Percentiles rank a stretch among this genome's conserved stretches.
These are phyloP conservation scores for Auriscalpium vulgare DNA, from an alignment of 768 basidiomycete species.

Conservation along the genomic window DNA sequence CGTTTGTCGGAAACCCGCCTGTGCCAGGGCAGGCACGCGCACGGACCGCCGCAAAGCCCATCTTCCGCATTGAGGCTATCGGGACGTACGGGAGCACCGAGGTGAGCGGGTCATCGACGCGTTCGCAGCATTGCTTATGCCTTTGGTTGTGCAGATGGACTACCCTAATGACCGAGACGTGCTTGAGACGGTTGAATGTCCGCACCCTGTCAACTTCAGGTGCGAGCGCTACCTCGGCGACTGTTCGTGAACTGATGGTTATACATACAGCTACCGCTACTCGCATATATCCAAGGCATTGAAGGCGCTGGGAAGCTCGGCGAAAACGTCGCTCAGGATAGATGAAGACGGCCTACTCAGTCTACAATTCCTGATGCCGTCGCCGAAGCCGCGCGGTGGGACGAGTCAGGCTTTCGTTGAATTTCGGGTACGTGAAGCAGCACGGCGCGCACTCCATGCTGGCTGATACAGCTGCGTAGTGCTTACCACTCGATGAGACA, in stretches of 20 bases:
- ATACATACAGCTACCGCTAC: slow-evolving; percentile 62
- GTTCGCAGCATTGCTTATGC: not conserved
- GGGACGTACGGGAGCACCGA: slow-evolving; percentile 85
- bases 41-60: slow-evolving; percentile 36
- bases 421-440: slow-evolving; percentile 57
- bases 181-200: slow-evolving; percentile 84
- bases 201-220: slow-evolving; percentile 60
- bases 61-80: slow-evolving; percentile 72
- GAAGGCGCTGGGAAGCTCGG: slow-evolving; percentile 73
- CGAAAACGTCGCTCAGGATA: slow-evolving; percentile 84
- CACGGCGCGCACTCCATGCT: not conserved
- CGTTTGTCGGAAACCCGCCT: slow-evolving; percentile 68
- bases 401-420: slow-evolving; percentile 71
- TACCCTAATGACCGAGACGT: slow-evolving; percentile 92
- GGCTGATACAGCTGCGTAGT: slow-evolving; percentile 10
- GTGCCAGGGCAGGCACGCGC: slow-evolving; percentile 14
- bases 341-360: slow-evolving; percentile 77
- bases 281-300: slow-evolving; percentile 64
- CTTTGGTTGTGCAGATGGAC: slow-evolving; percentile 60
- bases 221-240: slow-evolving; percentile 23
- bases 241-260: not conserved
- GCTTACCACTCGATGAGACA: slow-evolving; percentile 20
- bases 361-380: slow-evolving; percentile 82
- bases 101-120: slow-evolving; percentile 30
- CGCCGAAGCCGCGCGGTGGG: slow-evolving; percentile 30